Evolutionary conservation across 805 yeast genomes (phyloP).

Genomic region (Kodamaea leandrae): DNA sequence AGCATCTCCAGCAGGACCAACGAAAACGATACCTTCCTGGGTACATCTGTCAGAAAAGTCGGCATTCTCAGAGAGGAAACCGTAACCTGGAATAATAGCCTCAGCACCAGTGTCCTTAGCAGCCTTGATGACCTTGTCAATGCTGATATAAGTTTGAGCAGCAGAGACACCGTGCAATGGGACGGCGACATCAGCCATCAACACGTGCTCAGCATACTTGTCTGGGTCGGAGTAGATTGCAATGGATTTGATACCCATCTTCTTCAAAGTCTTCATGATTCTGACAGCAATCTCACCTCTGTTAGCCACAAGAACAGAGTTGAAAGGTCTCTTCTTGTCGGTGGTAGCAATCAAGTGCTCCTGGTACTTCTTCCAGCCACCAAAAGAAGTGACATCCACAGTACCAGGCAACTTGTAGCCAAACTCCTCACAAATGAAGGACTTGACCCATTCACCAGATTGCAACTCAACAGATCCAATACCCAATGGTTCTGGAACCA

Average conservation of each 20-base stretch:
- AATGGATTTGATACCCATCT: slow-evolving; percentile 71
- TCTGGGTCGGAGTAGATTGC: slow-evolving; percentile 93
- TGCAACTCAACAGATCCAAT: slow-evolving; percentile 88
- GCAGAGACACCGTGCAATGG: slow-evolving; percentile 80
- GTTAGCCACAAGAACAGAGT: slow-evolving; percentile 88
- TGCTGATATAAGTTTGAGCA: slow-evolving; percentile 84
- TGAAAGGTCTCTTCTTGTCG: slow-evolving; percentile 51
- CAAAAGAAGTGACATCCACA: slow-evolving; percentile 76
- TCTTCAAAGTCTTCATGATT: slow-evolving; percentile 83
- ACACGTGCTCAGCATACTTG: slow-evolving; percentile 82
- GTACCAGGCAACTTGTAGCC: slow-evolving; percentile 77
- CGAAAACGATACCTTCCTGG: slow-evolving; percentile 80
- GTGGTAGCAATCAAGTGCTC: slow-evolving; percentile 31
- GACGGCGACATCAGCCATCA: slow-evolving; percentile 76
- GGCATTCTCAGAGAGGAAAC: slow-evolving; percentile 94
- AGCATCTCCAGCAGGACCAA: slow-evolving; percentile 96
- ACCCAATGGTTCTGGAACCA: slow-evolving; percentile 94
- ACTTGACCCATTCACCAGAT: slow-evolving; percentile 81
- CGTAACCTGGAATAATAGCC: slow-evolving; percentile 98
- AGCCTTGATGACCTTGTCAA: slow-evolving; percentile 81
- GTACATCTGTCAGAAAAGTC: slow-evolving; percentile 89
- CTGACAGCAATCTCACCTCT: slow-evolving; percentile 98
- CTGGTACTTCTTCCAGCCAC: slow-evolving; percentile 82
- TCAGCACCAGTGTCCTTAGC: slow-evolving; percentile 82
- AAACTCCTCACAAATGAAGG: slow-evolving; percentile 89